Evolutionary conservation across 192 early-diverging fungal genomes (phyloP), one percentile per base, ranked within the genome.

Genomic region (Martensiomyces pterosporus): DNA sequence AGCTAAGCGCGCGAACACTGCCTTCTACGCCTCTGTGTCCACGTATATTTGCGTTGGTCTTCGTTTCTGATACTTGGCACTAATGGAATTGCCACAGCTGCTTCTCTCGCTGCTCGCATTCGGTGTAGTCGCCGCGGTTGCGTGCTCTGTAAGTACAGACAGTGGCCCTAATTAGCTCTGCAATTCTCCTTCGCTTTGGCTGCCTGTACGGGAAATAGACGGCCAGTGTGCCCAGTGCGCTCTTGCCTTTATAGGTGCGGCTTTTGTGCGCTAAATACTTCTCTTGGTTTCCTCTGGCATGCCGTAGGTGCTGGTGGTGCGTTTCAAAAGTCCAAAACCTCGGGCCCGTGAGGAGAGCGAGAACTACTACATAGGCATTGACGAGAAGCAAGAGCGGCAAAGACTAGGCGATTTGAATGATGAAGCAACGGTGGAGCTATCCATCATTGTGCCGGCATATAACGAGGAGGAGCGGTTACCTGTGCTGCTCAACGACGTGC

Each of bases 391-490:
- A 38, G 55, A 54, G 49, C 58, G 49, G 10, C 60, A 64, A 51
- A 59, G 55, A 9, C 59, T 74, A 9, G 63, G 63, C 2, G 15
- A 22, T 5, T 32, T 74, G 49, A 19, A 29, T 19, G 55, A 54
- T 29, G 52, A 54, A 2, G 52, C 81, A 1, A 49, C 64, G 0
- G 72, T 85, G 37, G 67, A 77, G 2, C 68, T 95, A 5, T 85
- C 90, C 0, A 79, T 92, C 15, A 71, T 98, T 2, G 82, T 98
- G 7, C 95, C 95, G 0, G 91, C 95, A 1, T 95, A 89, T 67
- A 91, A 95, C 77, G 95, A 98, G 64, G 77, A 79, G 9, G 60
- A 80, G 46, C 83, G 95, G 12, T 65, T 98, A 42, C 89, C 90
- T 2, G 77, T 64, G 32, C 94, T 95, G 85, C 75, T 98, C 53